Conservation (phyloP, 768 basidiomycete species). For the Mycena rosella region DNA sequence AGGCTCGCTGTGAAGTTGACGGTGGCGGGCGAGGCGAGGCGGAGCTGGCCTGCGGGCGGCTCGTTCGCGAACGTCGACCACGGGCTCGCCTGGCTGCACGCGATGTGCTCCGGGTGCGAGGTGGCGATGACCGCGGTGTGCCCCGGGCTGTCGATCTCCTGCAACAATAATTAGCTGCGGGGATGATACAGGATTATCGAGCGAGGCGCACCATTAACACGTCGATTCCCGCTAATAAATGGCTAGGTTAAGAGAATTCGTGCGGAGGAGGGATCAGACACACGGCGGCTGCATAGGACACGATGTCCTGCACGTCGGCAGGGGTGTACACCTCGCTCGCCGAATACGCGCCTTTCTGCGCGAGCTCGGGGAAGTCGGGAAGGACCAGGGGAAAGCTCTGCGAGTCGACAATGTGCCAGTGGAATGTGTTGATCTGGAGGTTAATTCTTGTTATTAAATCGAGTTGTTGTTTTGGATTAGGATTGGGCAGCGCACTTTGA, state of each 20-base stretch:
- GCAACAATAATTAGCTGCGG: constrained; percentile 35
- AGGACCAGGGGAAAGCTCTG: constrained; percentile 83
- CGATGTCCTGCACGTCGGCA: constrained; percentile 68
- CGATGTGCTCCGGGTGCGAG: constrained; percentile 81
- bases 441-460: no score
- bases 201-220: constrained; percentile 67
- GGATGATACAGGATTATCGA: no score
- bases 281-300: constrained; percentile 75
- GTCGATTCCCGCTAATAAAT: constrained; percentile 85
- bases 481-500: constrained; percentile 61
- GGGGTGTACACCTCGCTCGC: constrained; percentile 62
- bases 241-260: no score
- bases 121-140: constrained; percentile 77
- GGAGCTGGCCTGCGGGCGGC: constrained; percentile 87
- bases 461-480: no score
- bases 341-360: constrained; percentile 78
- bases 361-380: constrained; percentile 70
- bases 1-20: constrained; percentile 70
- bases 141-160: constrained; percentile 90
- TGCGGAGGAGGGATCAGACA: constrained; percentile 52
- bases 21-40: constrained; percentile 72
- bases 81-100: constrained; percentile 69
- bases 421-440: constrained; percentile 73
- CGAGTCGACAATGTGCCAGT: constrained; percentile 88
- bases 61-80: constrained; percentile 76